Base-by-base conservation (phyloP, 768 basidiomycete species). In the Butyriboletus loyo region DNA sequence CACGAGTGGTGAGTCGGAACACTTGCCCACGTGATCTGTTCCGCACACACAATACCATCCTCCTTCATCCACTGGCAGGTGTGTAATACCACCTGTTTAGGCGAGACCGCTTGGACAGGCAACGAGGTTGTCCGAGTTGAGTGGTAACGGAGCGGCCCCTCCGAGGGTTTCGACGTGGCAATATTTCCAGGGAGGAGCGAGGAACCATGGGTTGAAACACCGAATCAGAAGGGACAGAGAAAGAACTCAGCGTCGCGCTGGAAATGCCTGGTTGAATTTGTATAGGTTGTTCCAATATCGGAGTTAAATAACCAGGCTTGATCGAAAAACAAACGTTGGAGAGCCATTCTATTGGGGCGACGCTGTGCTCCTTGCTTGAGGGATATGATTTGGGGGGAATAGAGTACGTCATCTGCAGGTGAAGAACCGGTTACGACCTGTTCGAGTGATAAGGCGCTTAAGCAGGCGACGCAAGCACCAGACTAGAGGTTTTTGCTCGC, bases 1-100 rank as follows among this genome's bases (percentile, higher is more conserved):
- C 46, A 5, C 66, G 64, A 2, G 0, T 14, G 4, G 6, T 4
- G 5, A 65, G 59, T 52, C 11, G 59, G 10, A 21, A 56, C 10
- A 1, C 0, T 9, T 25, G 8, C 1, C 14, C 2, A 4, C 0
- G 55, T 36, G 22, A 66, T 56, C 0, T 0, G 10, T 1, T 0
- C 36, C 1, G 27, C 25, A 27, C 61, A 63, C 15, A 31, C 14
- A 0, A 21, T 27, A 1, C 52, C 54, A 11, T 58, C 38, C 0
- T 40, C 40, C 0, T 0, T 3, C 1, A 22, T 1, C 63, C 63
- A 66, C 3, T 30, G 3, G 21, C 64, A 65, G 1, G 2, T 10
- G 19, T 42, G 44, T 1, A 32, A 1, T 42, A 3, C 5, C 14
- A 4, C 11, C 10, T 40, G 24, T n/a, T 19, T 36, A 14, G 35